Evolutionary conservation across 306 rosid species (phyloP).

Genomic region (Inga oerstediana): DNA sequence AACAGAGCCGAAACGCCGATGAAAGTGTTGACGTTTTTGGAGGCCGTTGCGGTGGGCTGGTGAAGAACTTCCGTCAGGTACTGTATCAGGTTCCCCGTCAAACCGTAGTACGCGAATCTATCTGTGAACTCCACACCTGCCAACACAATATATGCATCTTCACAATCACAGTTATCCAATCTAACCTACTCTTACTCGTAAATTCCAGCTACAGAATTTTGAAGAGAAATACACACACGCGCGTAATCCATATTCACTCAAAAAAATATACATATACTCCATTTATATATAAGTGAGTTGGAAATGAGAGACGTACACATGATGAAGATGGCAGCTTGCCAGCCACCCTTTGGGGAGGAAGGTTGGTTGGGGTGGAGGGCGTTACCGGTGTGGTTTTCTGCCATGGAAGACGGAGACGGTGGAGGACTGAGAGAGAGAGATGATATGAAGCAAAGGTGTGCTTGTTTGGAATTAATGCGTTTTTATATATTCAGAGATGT

Average conservation of each 20-base stretch:
- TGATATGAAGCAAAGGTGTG: background rate
- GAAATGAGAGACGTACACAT: constrained; percentile 35
- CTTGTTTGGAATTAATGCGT: background rate
- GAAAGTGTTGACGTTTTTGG: constrained; percentile 60
- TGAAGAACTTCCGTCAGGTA: constrained; percentile 46
- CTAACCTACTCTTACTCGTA: no score
- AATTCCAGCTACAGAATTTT: no score
- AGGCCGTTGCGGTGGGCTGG: constrained; percentile 46
- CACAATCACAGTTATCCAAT: no score
- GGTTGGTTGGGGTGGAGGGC: constrained; percentile 27
- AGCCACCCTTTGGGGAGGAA: constrained; percentile 40
- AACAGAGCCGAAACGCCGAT: constrained; percentile 52
- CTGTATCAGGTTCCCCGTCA: constrained; percentile 39
- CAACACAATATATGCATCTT: no score
- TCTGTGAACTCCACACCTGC: constrained; percentile 53
- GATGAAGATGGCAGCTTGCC: constrained; percentile 60
- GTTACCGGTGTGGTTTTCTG: background rate
- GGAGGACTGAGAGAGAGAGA: background rate
- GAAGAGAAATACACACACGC: no score
- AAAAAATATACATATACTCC: no score
- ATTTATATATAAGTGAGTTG: no score
- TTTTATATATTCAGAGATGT: no score
- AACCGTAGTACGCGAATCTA: constrained; percentile 49
- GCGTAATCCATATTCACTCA: no score
- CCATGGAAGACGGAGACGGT: constrained; percentile 14